Base-by-base conservation (phyloP, 2,329 filamentous ascomycete genomes). In the Neofusicoccum cordaticola region DNA sequence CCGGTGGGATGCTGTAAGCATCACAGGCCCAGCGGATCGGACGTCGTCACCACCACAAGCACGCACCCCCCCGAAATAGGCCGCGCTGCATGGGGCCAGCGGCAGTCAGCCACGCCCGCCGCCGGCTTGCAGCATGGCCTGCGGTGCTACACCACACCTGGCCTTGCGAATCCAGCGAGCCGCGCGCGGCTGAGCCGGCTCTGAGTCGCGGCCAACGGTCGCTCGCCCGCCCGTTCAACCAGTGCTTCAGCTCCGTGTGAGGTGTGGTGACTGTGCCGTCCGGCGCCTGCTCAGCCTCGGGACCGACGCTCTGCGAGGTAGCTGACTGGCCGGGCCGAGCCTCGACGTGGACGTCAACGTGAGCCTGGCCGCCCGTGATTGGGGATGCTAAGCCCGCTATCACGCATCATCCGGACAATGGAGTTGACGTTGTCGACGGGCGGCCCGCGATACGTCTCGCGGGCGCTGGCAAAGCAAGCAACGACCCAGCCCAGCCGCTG, bases 281-380 rank as follows among this genome's bases (percentile, higher is more conserved):
- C 27, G 27, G 27, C 27, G 27, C 27, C 27, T 37, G 50, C 50
- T 39, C 42, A 47, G 27, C 27, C 27, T 12, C 56, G 41, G 41
- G 31, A 15, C 41, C 22, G 39, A 41, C 41, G 53, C 41, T 2
- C 11, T 22, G 27, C n/a, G 15, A 17, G 42, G 13, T 8, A 15
- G 56, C 56, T 60, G 41, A 60, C 56, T 60, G 56, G 56, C 56
- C 56, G 56, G 56, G n/a, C 56, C 56, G 56, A 37, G 42, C 56
- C 56, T 47, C 41, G 53, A 58, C 52, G 53, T 42, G 35, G 53
- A 44, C 27, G 53, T 57, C 52, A 17, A 57, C 52, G 19, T 22
- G 8, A 37, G 13, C 51, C 37, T 34, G 35, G 11, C 3, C 34
- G 35, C 12, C 19, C 11, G 53, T 58, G 53, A 58, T 58, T 58